Base-by-base conservation (phyloP, 2,329 filamentous ascomycete species). In the Penicillium brasilianum region DNA sequence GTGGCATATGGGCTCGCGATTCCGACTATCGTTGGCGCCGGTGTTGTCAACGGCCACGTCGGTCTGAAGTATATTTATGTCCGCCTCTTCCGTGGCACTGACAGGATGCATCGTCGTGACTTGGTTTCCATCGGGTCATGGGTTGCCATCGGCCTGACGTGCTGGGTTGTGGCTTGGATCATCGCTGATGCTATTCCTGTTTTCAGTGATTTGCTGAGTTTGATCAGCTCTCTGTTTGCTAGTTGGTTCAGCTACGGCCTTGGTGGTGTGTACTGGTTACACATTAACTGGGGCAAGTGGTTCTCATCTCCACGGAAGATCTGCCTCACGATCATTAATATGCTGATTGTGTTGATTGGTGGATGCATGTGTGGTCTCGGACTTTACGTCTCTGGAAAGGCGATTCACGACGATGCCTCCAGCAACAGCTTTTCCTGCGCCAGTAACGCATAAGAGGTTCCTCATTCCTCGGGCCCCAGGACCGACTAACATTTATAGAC, bases 181-280 rank as follows among this genome's bases (percentile, higher is more conserved):
- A 87, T 92, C 58, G 88, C 88, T 11, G 86, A 89, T 73, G 85
- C 86, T 0, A 87, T 92, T 8, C 89, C 89, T 0, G 84, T 86
- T 48, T 92, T 91, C 78, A 86, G 85, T 69, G 82, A 87, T 55
- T 77, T 92, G 13, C 77, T 91, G 30, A 86, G 85, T 9, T 76
- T 91, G 39, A 85, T 90, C 64, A 64, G 62, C 22, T 64, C 62
- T 1, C 39, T 64, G n/a, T 64, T 64, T 25, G 62, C 62, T 32
- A 58, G 56, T 44, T 62, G 62, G 62, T 64, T 64, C 60, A 64
- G 62, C 37, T 64, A 78, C 66, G 79, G 79, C 0, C 68, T 83
- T 3, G 76, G 76, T 20, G 80, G 77, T 9, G 66, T 77, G 2
- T 80, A 83, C 64, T 83, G 81, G 80, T 66, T 83, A 56, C 80